phyloP scores from a whole-genome alignment of 805 yeast species.

The Cyberlindnera samutprakarnensis region DNA sequence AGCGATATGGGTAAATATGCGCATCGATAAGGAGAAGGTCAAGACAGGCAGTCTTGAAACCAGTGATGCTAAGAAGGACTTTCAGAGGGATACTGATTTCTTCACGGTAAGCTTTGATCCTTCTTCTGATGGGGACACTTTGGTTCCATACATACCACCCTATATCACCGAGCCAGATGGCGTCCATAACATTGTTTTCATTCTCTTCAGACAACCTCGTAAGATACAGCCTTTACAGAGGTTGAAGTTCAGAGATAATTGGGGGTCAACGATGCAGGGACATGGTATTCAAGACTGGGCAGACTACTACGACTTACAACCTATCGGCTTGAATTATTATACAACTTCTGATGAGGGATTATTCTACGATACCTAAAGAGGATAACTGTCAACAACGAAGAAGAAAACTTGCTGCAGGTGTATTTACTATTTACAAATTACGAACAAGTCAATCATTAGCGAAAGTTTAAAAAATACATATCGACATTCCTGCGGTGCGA shows the following conservation, averaged over 20 bases:
- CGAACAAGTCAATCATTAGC: too few relatives aligned
- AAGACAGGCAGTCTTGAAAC: neutral
- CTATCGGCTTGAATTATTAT: conserved; percentile 16
- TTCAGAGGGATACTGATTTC: neutral
- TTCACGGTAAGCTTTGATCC: conserved; percentile 8
- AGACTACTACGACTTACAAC: conserved; percentile 12
- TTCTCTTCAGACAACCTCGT: conserved; percentile 15
- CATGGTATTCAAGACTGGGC: conserved; percentile 20
- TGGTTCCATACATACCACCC: conserved; percentile 15
- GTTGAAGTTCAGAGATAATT: conserved; percentile 15
- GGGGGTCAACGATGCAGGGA: conserved; percentile 16
- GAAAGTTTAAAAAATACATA: neutral
- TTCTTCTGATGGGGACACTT: conserved; percentile 1
- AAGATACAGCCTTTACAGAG: conserved; percentile 8
- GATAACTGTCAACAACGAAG: neutral
- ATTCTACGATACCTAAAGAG: too few relatives aligned
- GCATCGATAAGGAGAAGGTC: conserved; percentile 4
- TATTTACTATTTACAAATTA: too few relatives aligned
- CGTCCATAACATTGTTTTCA: conserved; percentile 11
- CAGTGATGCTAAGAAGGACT: neutral
- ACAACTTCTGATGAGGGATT: neutral
- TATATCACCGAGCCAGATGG: conserved; percentile 11
- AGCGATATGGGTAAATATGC: conserved; percentile 17
- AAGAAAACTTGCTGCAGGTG: neutral
- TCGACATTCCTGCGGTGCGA: too few relatives aligned